Conservation (phyloP, 208 protist genomes). For the Trypanosoma vivax region DNA sequence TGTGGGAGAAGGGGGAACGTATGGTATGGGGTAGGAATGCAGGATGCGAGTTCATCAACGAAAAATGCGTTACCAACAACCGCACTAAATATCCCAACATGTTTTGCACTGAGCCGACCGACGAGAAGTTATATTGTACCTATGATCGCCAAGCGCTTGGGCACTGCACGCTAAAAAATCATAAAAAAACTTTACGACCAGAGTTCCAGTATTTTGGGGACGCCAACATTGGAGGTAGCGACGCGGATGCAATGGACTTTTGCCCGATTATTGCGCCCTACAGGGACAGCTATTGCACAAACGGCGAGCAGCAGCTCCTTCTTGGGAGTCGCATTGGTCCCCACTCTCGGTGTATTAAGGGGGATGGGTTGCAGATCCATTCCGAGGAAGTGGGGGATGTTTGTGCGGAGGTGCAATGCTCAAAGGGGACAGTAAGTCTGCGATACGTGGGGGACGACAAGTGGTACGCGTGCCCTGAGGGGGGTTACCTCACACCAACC, state of each 20-base stretch:
- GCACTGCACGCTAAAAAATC: slow-evolving; percentile 9
- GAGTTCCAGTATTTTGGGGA: slow-evolving; percentile 32
- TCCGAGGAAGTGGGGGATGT: slow-evolving; percentile 2
- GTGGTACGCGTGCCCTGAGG: slow-evolving; percentile 5
- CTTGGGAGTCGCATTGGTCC: slow-evolving; percentile 12
- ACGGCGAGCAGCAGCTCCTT: background rate
- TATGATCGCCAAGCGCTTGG: slow-evolving; percentile 22
- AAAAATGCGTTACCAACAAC: slow-evolving; percentile 33
- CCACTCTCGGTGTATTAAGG: slow-evolving; percentile 10
- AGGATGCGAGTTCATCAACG: slow-evolving; percentile 47
- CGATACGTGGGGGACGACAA: background rate
- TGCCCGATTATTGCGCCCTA: slow-evolving; percentile 27
- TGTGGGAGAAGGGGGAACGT: slow-evolving; percentile 49
- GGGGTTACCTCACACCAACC: background rate
- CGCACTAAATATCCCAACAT: slow-evolving; percentile 30
- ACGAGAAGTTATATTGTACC: slow-evolving; percentile 20
- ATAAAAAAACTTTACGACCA: background rate
- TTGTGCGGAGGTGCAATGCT: slow-evolving; percentile 20
- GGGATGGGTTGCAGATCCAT: background rate
- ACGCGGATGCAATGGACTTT: slow-evolving; percentile 27
- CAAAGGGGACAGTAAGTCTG: background rate
- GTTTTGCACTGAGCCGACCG: slow-evolving; percentile 28
- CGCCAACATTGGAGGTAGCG: slow-evolving; percentile 11
- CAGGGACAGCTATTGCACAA: slow-evolving; percentile 11
- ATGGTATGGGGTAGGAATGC: slow-evolving; percentile 64